Conservation (phyloP, 1,284 basidiomycete genomes). For the Papiliotrema terrestris region DNA sequence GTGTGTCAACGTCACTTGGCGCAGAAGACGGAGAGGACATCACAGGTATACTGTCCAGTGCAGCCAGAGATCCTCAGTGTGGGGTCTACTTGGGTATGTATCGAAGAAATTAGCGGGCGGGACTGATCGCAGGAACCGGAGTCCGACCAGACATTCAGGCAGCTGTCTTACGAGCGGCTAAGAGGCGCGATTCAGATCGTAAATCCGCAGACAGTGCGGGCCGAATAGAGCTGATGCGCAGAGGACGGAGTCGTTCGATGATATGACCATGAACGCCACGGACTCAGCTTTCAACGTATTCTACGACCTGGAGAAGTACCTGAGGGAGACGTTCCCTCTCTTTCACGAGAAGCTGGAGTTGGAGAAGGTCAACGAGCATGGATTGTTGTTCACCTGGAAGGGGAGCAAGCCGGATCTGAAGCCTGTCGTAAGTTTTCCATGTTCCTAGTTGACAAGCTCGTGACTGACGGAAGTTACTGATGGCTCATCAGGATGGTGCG, state of each 20-base stretch:
- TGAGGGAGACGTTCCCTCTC: constrained; percentile 32
- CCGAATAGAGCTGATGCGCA: not conserved
- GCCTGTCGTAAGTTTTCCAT: constrained; percentile 52
- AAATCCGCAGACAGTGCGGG: no score
- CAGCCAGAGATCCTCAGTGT: constrained; percentile 6
- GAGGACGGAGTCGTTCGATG: constrained; percentile 5
- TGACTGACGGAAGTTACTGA: not conserved
- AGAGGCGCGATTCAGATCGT: constrained; percentile 11
- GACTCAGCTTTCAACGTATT: constrained; percentile 12
- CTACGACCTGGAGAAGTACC: constrained; percentile 16
- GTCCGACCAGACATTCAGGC: not conserved
- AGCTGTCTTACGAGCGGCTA: constrained; percentile 9
- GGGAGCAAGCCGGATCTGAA: constrained; percentile 57
- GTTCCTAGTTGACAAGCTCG: not conserved
- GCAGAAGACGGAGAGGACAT: not conserved
- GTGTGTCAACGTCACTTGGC: not conserved
- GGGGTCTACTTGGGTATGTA: not conserved
- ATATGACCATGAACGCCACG: constrained; percentile 15
- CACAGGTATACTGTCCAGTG: constrained; percentile 7
- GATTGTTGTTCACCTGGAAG: constrained; percentile 60
- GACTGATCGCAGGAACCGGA: constrained; percentile 2
- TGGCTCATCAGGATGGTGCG: not conserved
- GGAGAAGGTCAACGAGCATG: constrained; percentile 61
- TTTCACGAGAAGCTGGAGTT: constrained; percentile 28
- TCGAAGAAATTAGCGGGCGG: not conserved